Evolutionary conservation across 805 yeast species (phyloP), one percentile per base, ranked within the genome.

Genomic region (Hagleromyces aurorensis): DNA sequence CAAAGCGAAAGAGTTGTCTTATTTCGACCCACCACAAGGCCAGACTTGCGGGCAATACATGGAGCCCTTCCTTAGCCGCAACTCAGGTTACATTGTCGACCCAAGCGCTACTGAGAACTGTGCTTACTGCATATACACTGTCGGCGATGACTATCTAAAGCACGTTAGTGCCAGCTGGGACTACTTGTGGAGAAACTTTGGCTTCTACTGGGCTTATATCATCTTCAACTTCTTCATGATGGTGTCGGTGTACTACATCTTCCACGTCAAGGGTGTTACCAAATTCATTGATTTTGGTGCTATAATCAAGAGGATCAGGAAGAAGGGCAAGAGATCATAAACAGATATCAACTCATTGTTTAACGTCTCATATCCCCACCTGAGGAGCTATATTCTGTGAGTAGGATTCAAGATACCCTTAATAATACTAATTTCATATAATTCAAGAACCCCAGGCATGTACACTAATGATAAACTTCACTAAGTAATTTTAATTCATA

Each of bases 101-200:
- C 73, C 78, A 6, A 46, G 59, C 22, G 75, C 69, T 16, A 64
- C 72, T 1, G 24, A 52, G 1, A 36, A 55, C 20, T 75, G 80
- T 59, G 67, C 65, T 9, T 71, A 65, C 52, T 75, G 80, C 44
- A 40, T 48, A 27, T 65, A 55, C 45, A 32, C 43, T n/a, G 57
- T 55, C 29, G 74, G 72, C 26, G 75, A 71, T 44, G 62, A 65
- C 17, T 72, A 61, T 39, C 58, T 78, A 41, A 33, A 40, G 0
- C 54, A 59, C 13, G 57, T 69, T 27, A 61, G 63, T 36, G 60
- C 70, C 29, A 48, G 55, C n/a, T 75, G 61, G 53, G 33, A 52
- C 25, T 46, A 69, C 35, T 57, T 74, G 22, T 78, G 84, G 84
- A 69, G 84, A 57, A 73, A 78, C 40, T 57, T 77, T 37, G 84